phyloP scores from a whole-genome alignment of 148 eudicot species.

The Camellia granthamiana region DNA sequence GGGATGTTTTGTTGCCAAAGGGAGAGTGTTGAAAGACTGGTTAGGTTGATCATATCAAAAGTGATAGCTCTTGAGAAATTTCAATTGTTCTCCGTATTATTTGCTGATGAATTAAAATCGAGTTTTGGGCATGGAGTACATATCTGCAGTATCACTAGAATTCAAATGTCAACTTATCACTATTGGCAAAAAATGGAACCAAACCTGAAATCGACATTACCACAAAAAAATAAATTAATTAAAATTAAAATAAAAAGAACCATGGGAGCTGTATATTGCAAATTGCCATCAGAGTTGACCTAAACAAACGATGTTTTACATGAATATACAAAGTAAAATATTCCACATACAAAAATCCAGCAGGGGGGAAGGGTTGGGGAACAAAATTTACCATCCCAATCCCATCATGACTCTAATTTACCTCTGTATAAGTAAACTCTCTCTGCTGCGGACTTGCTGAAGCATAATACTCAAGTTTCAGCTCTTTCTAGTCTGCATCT shows the following conservation, averaged over 20 bases:
- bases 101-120: too few species aligned
- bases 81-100: too few species aligned
- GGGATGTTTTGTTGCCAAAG: constrained; percentile 80
- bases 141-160: background rate
- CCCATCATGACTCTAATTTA: background rate
- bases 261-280: background rate
- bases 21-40: constrained; percentile 60
- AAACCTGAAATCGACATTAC: background rate
- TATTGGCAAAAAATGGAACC: background rate
- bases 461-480: background rate
- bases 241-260: background rate
- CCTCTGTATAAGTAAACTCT: background rate
- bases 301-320: background rate
- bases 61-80: background rate
- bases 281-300: background rate
- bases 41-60: constrained; percentile 21
- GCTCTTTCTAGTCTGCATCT: too few species aligned
- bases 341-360: background rate
- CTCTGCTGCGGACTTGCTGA: background rate
- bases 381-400: background rate
- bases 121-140: background rate
- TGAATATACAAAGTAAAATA: background rate
- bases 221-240: background rate
- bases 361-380: background rate
- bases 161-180: background rate